Percentiles rank a stretch among this genome's conserved stretches.
These are phyloP conservation scores for Inga leiocalycina DNA, from an alignment of 306 rosid species.

Conservation along the genomic window DNA sequence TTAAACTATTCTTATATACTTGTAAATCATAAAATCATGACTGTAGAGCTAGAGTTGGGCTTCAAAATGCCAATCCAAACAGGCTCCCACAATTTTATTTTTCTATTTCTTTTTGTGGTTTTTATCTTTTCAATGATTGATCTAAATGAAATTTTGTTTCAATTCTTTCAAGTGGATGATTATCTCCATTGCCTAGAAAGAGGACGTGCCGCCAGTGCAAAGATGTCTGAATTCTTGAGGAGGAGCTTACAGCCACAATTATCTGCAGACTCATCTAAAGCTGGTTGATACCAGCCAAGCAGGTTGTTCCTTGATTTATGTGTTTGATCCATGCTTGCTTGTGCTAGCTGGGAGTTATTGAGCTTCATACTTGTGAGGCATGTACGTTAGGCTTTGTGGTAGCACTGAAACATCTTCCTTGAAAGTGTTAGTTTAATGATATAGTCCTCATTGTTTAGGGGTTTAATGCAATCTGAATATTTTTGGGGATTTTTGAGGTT, in stretches of 20 bases:
- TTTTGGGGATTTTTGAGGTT: not conserved
- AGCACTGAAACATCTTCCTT: not conserved
- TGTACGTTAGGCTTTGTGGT: not conserved
- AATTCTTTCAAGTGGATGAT: slow-evolving; percentile 64
- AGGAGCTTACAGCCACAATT: slow-evolving; percentile 63
- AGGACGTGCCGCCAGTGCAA: slow-evolving; percentile 74
- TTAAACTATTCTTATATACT: too few species aligned
- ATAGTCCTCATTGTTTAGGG: not conserved
- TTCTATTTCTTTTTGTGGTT: not conserved
- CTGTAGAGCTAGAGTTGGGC: too few species aligned
- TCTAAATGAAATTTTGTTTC: slow-evolving; percentile 38
- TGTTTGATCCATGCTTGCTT: not conserved
- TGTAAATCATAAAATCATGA: too few species aligned
- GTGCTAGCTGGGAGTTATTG: not conserved
- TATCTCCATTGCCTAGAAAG: slow-evolving; percentile 88
- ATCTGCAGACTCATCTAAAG: slow-evolving; percentile 42
- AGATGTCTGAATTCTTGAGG: slow-evolving; percentile 78
- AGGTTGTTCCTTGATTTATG: not conserved
- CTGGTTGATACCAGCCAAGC: slow-evolving; percentile 32
- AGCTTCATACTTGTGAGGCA: not conserved
- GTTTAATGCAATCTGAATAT: not conserved
- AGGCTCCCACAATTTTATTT: not conserved
- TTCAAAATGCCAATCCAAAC: too few species aligned
- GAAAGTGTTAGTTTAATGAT: not conserved
- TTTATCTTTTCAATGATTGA: not conserved